phyloP scores from a whole-genome alignment of 139 green algal genomes.

The Edaphochlamys debaryana region DNA sequence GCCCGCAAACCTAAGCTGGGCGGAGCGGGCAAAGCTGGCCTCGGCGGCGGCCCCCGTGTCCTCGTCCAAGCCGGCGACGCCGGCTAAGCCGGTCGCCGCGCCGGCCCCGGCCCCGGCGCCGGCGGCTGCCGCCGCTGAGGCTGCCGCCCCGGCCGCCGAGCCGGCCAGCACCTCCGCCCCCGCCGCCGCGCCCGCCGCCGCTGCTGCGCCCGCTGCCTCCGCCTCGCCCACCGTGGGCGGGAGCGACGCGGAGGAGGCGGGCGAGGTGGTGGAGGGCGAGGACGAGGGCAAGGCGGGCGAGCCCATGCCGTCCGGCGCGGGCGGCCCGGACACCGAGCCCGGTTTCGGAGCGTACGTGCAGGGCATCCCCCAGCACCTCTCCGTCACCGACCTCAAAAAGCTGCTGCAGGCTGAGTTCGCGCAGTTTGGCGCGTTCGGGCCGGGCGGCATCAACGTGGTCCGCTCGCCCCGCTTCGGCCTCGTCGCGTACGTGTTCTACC shows the following conservation, averaged over 20 bases:
- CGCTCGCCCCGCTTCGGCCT: constrained; percentile 32
- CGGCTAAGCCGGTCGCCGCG: constrained; percentile 10
- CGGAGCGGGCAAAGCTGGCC: constrained; percentile 41
- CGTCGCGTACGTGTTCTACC: constrained; percentile 39
- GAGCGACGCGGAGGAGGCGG: neutral
- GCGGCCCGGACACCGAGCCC: neutral
- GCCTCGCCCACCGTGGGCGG: neutral
- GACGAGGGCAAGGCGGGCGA: neutral
- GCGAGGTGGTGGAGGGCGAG: neutral
- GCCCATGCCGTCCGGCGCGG: neutral
- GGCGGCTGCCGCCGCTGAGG: neutral
- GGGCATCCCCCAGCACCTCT: constrained; percentile 13
- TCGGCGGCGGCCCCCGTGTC: neutral
- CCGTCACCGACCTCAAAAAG: neutral
- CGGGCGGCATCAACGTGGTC: constrained; percentile 16
- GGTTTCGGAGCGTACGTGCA: constrained; percentile 29
- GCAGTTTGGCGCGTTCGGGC: constrained; percentile 17
- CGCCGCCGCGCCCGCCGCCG: neutral
- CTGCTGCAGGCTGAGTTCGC: constrained; percentile 12
- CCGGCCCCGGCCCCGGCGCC: neutral
- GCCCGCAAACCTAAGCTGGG: constrained; percentile 39
- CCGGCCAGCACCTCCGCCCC: neutral
- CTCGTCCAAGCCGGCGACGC: neutral
- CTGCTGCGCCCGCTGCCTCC: neutral
- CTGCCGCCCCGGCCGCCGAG: neutral